Base-by-base conservation (phyloP, 305 asterid species). In the Rubia peregrina region DNA sequence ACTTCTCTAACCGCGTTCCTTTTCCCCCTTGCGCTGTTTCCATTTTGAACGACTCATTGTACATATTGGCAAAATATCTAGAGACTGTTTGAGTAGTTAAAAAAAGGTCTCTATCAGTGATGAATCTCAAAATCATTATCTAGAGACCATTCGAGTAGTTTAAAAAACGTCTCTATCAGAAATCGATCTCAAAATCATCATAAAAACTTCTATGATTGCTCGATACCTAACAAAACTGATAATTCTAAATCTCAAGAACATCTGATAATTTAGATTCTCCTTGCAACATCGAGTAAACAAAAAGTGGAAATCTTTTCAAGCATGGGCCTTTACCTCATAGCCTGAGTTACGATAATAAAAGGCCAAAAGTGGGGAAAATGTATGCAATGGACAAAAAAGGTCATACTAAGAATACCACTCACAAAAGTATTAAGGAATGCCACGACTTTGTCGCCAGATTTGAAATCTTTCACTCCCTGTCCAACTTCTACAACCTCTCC, bases 401-500 rank as follows among this genome's bases (percentile, higher is more conserved):
- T 22, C 63, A 65, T 9, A 49, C 19, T 17, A 59, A 42, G n/a
- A 60, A 14, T 48, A 9, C 33, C 67, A 75, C 89, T 73, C 73
- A 91, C 94, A 40, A 67, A 21, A 59, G 10, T 67, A 65, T 42
- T 78, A 71, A 82, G 71, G 64, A 68, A 64, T 9, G 90, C 81
- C 68, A 90, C 91, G 70, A 91, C 94, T 85, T 86, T 88, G 72
- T 91, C 96, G 9, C 94, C 95, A 3, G 83, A 79, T 78, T 88
- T 89, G 82, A 89, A 80, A 44, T 78, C 80, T 55, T 68, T 67
- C 19, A 89, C 95, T n/a, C 83, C 90, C 53, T 84, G 49, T 70
- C 98, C 96, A 65, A 82, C 82, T 78, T 89, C 91, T 43, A 84
- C 81, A 46, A 89, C 84, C 80, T 86, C 92, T 82, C 96, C 96